Percentiles rank a stretch among this genome's conserved stretches.
Evolutionary conservation across 75 land plant species (phyloP).

Genomic region (Cunninghamia lanceolata): DNA sequence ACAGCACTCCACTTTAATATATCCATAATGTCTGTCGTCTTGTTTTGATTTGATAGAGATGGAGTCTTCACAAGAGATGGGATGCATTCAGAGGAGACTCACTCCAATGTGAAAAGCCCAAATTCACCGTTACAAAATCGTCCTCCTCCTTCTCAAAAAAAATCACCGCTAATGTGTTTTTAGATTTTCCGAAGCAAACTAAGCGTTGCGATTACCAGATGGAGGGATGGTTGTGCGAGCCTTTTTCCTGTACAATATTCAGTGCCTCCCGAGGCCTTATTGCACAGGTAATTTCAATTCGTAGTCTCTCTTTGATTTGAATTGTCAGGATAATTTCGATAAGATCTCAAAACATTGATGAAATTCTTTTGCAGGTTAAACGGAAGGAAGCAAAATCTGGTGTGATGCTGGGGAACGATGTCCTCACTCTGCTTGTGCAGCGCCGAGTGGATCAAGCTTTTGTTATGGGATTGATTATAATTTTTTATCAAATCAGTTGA

Average conservation of each 20-base stretch:
- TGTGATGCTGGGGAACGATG: slow-evolving; percentile 41
- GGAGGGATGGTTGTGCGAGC: not conserved
- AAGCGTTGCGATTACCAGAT: not conserved
- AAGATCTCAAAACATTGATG: too few relatives aligned
- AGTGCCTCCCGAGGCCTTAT: slow-evolving; percentile 8
- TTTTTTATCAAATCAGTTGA: slow-evolving; percentile 20
- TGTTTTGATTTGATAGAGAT: slow-evolving; percentile 14
- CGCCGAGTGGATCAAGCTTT: slow-evolving; percentile 26
- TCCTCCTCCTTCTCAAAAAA: not conserved
- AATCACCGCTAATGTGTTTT: not conserved
- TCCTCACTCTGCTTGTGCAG: slow-evolving; percentile 31
- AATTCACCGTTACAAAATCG: slow-evolving; percentile 12
- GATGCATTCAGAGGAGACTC: slow-evolving; percentile 13
- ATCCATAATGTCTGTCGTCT: not conserved
- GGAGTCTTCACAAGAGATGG: slow-evolving; percentile 17
- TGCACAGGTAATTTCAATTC: slow-evolving; percentile 10
- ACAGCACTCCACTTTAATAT: too few relatives aligned
- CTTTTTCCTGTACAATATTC: slow-evolving; percentile 7
- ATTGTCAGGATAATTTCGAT: too few relatives aligned
- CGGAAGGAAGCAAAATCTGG: slow-evolving; percentile 23
- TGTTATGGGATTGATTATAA: slow-evolving; percentile 37
- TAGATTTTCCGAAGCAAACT: not conserved
- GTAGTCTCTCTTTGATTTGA: too few relatives aligned
- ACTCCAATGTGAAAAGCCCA: not conserved
- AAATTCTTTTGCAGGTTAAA: slow-evolving; percentile 18